These are phyloP conservation scores for Wickerhamomyces queroliae DNA, from an alignment of 805 yeast species.

Conservation along the genomic window DNA sequence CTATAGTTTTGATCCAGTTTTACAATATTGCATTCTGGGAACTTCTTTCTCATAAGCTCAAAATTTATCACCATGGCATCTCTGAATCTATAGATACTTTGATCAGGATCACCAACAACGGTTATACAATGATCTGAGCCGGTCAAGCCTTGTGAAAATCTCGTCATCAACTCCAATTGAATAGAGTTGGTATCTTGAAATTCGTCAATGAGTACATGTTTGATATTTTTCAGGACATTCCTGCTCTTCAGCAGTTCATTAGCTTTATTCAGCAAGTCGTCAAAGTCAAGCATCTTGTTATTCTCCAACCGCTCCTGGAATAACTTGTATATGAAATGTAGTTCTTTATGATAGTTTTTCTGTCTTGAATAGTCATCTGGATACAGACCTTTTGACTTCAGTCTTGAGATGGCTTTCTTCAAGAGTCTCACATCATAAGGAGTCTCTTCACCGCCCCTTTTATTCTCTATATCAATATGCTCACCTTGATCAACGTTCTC, in stretches of 20 bases:
- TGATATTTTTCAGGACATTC: constrained; percentile 25
- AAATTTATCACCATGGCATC: constrained; percentile 73
- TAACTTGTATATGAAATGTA: constrained; percentile 36
- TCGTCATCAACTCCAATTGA: constrained; percentile 64
- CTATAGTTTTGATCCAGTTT: constrained; percentile 70
- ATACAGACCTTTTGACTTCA: constrained; percentile 47
- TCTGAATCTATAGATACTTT: constrained; percentile 85
- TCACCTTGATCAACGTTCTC: not conserved
- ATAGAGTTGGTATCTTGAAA: constrained; percentile 86
- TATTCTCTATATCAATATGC: constrained; percentile 3
- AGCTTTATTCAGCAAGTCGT: constrained; percentile 51
- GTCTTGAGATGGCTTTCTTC: constrained; percentile 29
- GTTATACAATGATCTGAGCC: constrained; percentile 53
- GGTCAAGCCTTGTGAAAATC: constrained; percentile 37
- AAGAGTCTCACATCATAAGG: constrained; percentile 9
- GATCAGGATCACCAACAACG: constrained; percentile 96
- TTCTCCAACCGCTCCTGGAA: constrained; percentile 46
- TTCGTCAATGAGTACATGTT: constrained; percentile 86
- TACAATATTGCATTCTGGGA: constrained; percentile 31
- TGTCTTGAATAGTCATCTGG: constrained; percentile 34
- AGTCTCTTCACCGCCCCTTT: constrained; percentile 1
- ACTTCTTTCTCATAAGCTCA: constrained; percentile 39
- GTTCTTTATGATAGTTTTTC: constrained; percentile 23
- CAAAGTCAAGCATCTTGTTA: constrained; percentile 64
- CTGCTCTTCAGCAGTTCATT: constrained; percentile 3